A percentile compares a stretch with the other conserved stretches of the same genome.
These are phyloP conservation scores for Naganishia sp. DNA, from an alignment of 1,284 basidiomycete genomes.

Conservation along the genomic window DNA sequence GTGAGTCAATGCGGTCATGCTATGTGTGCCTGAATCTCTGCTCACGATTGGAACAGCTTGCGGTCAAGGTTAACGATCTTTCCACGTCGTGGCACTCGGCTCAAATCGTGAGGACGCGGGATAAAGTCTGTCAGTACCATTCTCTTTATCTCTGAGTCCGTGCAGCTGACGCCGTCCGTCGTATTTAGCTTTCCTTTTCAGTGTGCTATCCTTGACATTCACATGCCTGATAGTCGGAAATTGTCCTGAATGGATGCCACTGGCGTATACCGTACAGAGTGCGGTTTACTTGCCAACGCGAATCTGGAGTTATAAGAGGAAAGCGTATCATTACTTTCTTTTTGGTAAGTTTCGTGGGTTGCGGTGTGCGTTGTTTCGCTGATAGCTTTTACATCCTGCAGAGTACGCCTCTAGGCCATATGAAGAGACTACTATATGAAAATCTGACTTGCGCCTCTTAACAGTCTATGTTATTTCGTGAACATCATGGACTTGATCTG, in stretches of 20 bases:
- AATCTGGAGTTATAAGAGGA: conserved; percentile 79
- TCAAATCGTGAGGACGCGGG: conserved; percentile 85
- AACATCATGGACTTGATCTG: conserved; percentile 85
- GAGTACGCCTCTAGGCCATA: background rate
- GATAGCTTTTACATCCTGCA: conserved; percentile 1
- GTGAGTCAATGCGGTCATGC: conserved; percentile 46
- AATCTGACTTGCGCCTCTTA: background rate
- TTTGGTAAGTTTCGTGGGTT: conserved; percentile 62
- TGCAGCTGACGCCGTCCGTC: conserved; percentile 4
- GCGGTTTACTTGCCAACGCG: conserved; percentile 77
- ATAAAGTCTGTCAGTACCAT: conserved; percentile 62
- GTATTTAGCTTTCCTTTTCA: conserved; percentile 77
- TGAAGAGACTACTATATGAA: background rate
- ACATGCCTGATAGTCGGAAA: conserved; percentile 80
- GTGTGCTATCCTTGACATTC: conserved; percentile 81
- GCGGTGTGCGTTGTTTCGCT: background rate
- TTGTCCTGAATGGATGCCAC: conserved; percentile 70
- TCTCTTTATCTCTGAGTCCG: background rate
- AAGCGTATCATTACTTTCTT: conserved; percentile 86
- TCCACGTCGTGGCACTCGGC: conserved; percentile 79
- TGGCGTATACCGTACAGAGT: conserved; percentile 64
- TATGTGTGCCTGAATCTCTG: background rate
- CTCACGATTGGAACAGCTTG: conserved; percentile 38
- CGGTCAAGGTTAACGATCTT: conserved; percentile 67
- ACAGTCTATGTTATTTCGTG: conserved; percentile 75